Evolutionary conservation across 345 rosid genomes (phyloP).

Genomic region (Iberis pinnata): DNA sequence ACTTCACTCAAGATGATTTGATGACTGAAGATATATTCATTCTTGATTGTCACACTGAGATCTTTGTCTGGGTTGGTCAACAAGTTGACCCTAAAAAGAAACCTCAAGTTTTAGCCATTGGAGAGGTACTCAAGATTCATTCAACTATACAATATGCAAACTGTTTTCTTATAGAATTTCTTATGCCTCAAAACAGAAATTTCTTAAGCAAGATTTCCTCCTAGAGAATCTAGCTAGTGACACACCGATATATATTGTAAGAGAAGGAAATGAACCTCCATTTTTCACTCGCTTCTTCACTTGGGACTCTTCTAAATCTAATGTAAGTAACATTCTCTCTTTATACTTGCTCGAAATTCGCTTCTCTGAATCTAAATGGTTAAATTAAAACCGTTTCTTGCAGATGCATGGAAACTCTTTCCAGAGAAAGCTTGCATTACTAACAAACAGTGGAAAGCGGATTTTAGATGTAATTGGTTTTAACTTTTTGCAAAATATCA

Average conservation of each 20-base stretch:
- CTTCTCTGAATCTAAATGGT: slow-evolving; percentile 3
- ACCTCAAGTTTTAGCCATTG: slow-evolving; percentile 59
- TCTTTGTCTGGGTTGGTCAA: slow-evolving; percentile 95
- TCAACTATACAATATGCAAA: neutral
- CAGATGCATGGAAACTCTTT: slow-evolving; percentile 98
- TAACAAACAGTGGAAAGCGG: slow-evolving; percentile 69
- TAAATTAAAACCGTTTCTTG: slow-evolving; percentile 18
- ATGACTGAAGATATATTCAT: slow-evolving; percentile 97
- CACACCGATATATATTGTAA: slow-evolving; percentile 62
- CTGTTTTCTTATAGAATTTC: slow-evolving; percentile 12
- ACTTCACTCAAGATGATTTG: slow-evolving; percentile 88
- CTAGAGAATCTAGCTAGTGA: slow-evolving; percentile 61
- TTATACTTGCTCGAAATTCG: slow-evolving; percentile 9
- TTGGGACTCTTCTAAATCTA: slow-evolving; percentile 85
- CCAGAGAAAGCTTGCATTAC: slow-evolving; percentile 76
- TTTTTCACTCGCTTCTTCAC: slow-evolving; percentile 89
- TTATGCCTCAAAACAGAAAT: slow-evolving; percentile 54
- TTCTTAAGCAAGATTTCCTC: slow-evolving; percentile 67
- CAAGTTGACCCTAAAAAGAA: slow-evolving; percentile 72
- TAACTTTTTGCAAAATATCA: neutral
- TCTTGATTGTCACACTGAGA: slow-evolving; percentile 78
- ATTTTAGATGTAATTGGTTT: slow-evolving; percentile 49
- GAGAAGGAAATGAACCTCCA: slow-evolving; percentile 90
- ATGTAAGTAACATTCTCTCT: slow-evolving; percentile 44
- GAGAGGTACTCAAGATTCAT: slow-evolving; percentile 52